Percentiles rank a stretch among this genome's conserved stretches.
These are phyloP conservation scores for Aspergillus tamarii DNA, from an alignment of 2,329 filamentous ascomycete species.

Conservation along the genomic window DNA sequence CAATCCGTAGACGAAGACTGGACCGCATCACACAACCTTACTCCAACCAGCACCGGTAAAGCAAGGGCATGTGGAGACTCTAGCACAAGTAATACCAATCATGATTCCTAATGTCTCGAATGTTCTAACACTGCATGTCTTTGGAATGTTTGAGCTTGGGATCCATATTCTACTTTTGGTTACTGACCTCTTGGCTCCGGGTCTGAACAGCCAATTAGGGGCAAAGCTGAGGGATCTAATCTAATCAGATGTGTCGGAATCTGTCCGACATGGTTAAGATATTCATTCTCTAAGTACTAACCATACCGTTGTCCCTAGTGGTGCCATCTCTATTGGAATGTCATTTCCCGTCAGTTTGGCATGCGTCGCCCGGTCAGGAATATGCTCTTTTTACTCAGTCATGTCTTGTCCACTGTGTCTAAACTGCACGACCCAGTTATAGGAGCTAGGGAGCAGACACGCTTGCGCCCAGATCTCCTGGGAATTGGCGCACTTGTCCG, in stretches of 20 bases:
- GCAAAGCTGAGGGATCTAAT: not conserved
- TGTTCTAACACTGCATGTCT: not conserved
- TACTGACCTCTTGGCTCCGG: not conserved
- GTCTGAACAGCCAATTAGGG: not conserved
- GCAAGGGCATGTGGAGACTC: too few relatives aligned
- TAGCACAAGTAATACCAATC: not conserved
- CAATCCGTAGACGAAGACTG: too few relatives aligned
- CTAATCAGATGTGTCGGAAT: not conserved
- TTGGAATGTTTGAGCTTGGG: not conserved
- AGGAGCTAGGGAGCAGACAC: too few relatives aligned
- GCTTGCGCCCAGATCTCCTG: too few relatives aligned
- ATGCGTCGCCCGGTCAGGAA: not conserved
- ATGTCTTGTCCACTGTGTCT: too few relatives aligned
- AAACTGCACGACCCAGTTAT: too few relatives aligned
- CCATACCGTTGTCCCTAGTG: too few relatives aligned
- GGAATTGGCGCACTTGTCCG: too few relatives aligned
- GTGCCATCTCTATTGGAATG: not conserved
- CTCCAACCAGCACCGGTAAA: too few relatives aligned
- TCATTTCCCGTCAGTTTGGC: not conserved
- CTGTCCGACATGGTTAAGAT: not conserved
- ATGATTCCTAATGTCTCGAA: not conserved
- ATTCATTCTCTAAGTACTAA: too few relatives aligned
- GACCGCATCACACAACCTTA: too few relatives aligned
- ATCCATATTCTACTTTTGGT: not conserved
- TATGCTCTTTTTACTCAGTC: too few relatives aligned